Evolutionary conservation across 148 eudicot species (phyloP).

Genomic region (Fagopyrum tataricum): DNA sequence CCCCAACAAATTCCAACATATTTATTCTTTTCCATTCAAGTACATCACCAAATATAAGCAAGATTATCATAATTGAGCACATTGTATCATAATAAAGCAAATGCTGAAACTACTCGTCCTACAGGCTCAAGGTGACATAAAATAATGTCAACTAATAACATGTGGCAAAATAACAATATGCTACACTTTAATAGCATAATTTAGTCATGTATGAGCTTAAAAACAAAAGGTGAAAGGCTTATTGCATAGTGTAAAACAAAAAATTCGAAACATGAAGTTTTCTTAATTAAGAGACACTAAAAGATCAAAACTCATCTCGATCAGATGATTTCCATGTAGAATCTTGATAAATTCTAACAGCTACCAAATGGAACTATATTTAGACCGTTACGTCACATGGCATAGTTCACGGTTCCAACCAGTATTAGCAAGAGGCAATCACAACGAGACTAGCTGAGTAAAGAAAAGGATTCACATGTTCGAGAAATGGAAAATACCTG

Average conservation of each 20-base stretch:
- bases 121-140: too few relatives aligned
- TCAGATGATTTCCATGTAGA: conserved; percentile 10
- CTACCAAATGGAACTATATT: not conserved
- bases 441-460: too few relatives aligned
- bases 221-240: not conserved
- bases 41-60: too few relatives aligned
- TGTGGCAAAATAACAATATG: not conserved
- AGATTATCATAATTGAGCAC: not conserved
- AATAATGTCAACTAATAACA: not conserved
- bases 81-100: not conserved
- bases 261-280: too few relatives aligned
- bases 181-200: not conserved
- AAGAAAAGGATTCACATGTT: too few relatives aligned
- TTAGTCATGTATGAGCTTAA: not conserved
- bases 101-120: too few relatives aligned
- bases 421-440: too few relatives aligned
- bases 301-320: not conserved
- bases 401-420: too few relatives aligned
- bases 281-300: not conserved
- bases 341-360: conserved; percentile 1
- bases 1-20: not conserved
- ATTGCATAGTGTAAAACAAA: conserved; percentile 5
- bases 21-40: not conserved
- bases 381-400: not conserved
- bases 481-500: too few relatives aligned